Conservation (phyloP, 1,139 yeast genomes). For the Kodamaea alishanica region DNA sequence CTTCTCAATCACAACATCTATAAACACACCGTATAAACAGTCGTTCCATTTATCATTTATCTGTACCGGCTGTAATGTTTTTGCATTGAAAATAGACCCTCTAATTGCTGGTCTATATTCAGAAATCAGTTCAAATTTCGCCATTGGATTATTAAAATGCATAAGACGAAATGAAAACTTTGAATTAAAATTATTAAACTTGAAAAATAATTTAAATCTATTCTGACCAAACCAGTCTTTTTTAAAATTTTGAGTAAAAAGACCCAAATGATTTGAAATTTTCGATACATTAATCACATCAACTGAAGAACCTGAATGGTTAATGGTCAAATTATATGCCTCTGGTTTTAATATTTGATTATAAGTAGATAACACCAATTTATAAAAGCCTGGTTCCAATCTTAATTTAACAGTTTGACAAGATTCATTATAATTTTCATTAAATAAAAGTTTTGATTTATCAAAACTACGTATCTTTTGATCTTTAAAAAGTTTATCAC, state of each 20-base stretch:
- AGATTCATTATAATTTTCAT: constrained; percentile 25
- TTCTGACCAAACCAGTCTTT: constrained; percentile 40
- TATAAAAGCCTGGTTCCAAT: constrained; percentile 36
- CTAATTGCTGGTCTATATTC: constrained; percentile 40
- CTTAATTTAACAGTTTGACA: constrained; percentile 21
- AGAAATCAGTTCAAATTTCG: constrained; percentile 20
- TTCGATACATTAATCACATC: constrained; percentile 15
- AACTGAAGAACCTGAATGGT: constrained; percentile 8
- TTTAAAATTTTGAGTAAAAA: constrained; percentile 24
- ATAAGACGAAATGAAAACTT: constrained; percentile 26
- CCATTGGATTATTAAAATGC: constrained; percentile 16
- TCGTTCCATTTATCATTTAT: constrained; percentile 42
- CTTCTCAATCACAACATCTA: constrained; percentile 27
- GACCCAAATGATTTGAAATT: constrained; percentile 31
- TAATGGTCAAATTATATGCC: constrained; percentile 11
- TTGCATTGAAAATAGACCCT: constrained; percentile 40
- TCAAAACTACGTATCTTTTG: constrained; percentile 26
- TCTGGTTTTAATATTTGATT: constrained; percentile 10
- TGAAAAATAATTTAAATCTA: constrained; percentile 32
- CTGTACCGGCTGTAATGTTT: constrained; percentile 25
- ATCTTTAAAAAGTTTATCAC: constrained; percentile 17
- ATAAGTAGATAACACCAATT: constrained; percentile 32
- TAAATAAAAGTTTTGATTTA: constrained; percentile 25
- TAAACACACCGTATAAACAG: constrained; percentile 41
- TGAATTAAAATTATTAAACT: constrained; percentile 18